Base-by-base conservation (phyloP, 371 early-diverging fungal genomes). In the Catenaria anguillulae region DNA sequence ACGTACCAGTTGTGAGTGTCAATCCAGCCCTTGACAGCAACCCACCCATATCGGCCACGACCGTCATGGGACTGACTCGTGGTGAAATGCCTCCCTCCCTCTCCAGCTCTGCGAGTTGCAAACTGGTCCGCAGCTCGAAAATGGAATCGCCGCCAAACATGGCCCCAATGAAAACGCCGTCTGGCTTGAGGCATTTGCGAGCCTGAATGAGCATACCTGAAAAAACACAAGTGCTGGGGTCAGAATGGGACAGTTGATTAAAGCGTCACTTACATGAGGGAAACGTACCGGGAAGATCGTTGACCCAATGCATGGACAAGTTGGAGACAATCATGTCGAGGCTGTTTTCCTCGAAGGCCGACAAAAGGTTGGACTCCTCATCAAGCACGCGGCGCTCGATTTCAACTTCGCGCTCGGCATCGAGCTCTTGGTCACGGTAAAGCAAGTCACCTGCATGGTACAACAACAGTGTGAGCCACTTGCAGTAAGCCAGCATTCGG, bases 141-240 rank as follows among this genome's bases (percentile, higher is more conserved):
- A 96, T 73, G 4, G 95, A 91, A 62, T 96, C 95, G 3, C 93
- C 93, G 37, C 97, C 94, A 70, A 92, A 78, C 79, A 96, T 82
- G 13, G 92, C 87, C 23, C 85, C 94, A 52, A 96, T 78, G 71
- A 96, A 92, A 37, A 87, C 83, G 31, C 93, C 90, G 70, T 96
- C 93, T 0, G 95, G 93, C 61, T 85, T 87, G 60, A 96, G 71
- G 0, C 84, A 77, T 37, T 79, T 77, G 35, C 81, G 83, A 31
- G 89, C 79, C 70, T 92, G 90, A 26, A 89, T 89, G 68, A 95
- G 71, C 48, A 89, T 74, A 0, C 87, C 80, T 80, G 40, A 10
- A n/a, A n/a, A n/a, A n/a, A n/a, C n/a, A n/a, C n/a, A n/a, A n/a
- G n/a, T 52, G n/a, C n/a, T n/a, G n/a, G n/a, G n/a, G n/a, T n/a